Evolutionary conservation across 208 protist genomes (phyloP), one percentile per base, ranked within the genome.

Genomic region (Leishmania major): DNA sequence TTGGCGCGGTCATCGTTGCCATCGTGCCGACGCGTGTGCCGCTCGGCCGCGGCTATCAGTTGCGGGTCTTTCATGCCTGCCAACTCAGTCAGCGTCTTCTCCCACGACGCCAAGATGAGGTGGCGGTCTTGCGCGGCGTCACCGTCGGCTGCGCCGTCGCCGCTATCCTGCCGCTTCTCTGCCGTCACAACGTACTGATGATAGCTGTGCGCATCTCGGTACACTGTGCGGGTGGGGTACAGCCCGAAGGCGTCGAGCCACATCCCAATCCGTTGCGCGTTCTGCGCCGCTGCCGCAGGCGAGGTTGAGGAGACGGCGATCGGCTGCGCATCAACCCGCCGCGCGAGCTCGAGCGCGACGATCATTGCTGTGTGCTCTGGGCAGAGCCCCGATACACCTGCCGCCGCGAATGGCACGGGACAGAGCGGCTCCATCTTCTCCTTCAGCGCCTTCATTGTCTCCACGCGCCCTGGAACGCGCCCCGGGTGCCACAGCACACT

Each of bases 361-460:
- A 94, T 74, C 88, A 93, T 91, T 49, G 93, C 93, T n/a, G 91
- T 94, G 84, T 94, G 91, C 77, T 96, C 93, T 15, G 93, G 93
- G 3, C 88, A 91, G 10, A 95, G 69, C 22, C 87, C 90, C 6
- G 76, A 81, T 2, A 81, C 84, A 40, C 84, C 83, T 19, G 57
- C 53, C 11, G 71, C 55, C 57, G 77, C 57, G 66, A 64, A 77
- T 13, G 83, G 75, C 59, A 80, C 15, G 1, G 79, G 67, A n/a
- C 77, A 82, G 66, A 86, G 47, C 15, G 78, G 67, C 35, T 79
- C 75, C 25, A 84, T 77, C 31, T 81, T 71, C 5, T 84, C 79
- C 35, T 78, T 82, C 59, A 94, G 75, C 59, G 77, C 70, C 79
- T 83, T 84, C n/a, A 96, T 87, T 49, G 75, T 69, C 22, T 88